Conservation (phyloP, 257 asterid genomes). For the Ligustrum vulgare region DNA sequence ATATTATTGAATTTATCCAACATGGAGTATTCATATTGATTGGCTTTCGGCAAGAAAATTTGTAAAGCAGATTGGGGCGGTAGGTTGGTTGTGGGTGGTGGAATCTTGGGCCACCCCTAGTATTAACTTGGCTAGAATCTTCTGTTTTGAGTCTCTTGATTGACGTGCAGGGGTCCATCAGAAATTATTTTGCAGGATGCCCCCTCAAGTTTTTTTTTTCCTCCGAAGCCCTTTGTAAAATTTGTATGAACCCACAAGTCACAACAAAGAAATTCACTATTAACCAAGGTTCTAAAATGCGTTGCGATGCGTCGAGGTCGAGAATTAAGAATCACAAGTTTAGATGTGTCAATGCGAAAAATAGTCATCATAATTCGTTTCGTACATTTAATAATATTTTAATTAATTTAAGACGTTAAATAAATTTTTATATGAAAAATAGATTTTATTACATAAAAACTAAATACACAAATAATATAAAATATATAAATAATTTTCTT, state of each 20-base stretch:
- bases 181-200: background rate
- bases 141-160: background rate
- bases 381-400: too few species aligned
- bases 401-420: too few species aligned
- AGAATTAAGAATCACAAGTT: too few species aligned
- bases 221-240: background rate
- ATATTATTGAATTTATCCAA: too few species aligned
- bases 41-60: background rate
- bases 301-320: too few species aligned
- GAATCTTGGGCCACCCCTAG: background rate
- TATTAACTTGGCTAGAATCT: background rate
- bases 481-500: too few species aligned
- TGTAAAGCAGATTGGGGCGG: background rate
- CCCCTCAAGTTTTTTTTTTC: background rate
- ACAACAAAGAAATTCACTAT: background rate
- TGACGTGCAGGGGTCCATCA: background rate
- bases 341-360: too few species aligned
- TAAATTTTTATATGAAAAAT: too few species aligned
- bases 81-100: background rate
- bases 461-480: too few species aligned
- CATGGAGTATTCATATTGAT: slow-evolving; percentile 28
- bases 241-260: background rate
- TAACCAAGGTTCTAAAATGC: too few species aligned
- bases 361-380: too few species aligned
- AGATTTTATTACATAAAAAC: too few species aligned